Percentiles rank a stretch among this genome's conserved stretches.
Evolutionary conservation across 768 basidiomycete genomes (phyloP).

Genomic region (Rhizopogon vulgaris): DNA sequence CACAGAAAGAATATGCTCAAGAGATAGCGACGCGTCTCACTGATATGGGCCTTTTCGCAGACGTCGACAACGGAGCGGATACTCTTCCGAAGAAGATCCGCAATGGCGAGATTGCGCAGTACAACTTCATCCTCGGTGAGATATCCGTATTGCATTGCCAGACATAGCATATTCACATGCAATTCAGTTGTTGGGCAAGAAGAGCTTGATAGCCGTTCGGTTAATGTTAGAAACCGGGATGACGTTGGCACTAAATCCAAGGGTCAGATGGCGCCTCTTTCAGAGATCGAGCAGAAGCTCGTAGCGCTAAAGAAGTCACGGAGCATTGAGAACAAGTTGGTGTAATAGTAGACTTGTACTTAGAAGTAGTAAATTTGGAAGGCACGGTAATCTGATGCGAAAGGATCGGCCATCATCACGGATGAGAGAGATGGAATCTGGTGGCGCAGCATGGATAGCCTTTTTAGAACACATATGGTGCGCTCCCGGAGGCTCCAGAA

Average conservation of each 20-base stretch:
- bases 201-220: conserved; percentile 79
- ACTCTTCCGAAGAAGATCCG: conserved; percentile 96
- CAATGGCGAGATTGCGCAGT: conserved; percentile 95
- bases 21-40: conserved; percentile 68
- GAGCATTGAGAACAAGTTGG: conserved; percentile 48
- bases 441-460: not conserved
- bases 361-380: not conserved
- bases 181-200: conserved; percentile 86
- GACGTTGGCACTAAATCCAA: conserved; percentile 83
- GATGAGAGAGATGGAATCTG: not conserved
- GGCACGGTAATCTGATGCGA: not conserved
- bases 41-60: conserved; percentile 73
- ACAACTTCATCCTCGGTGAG: conserved; percentile 95
- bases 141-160: not conserved
- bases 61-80: conserved; percentile 88
- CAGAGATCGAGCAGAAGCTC: conserved; percentile 65
- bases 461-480: not conserved
- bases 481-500: not conserved
- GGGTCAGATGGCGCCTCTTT: conserved; percentile 68
- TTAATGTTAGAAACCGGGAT: conserved; percentile 95
- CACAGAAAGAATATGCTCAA: conserved; percentile 84
- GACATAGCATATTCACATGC: not conserved
- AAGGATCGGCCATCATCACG: not conserved
- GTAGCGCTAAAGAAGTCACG: conserved; percentile 59
- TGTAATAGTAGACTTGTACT: conserved; percentile 5